Evolutionary conservation across 1,139 yeast species (phyloP), one percentile per base, ranked within the genome.

Genomic region (Hanseniaspora sp.): DNA sequence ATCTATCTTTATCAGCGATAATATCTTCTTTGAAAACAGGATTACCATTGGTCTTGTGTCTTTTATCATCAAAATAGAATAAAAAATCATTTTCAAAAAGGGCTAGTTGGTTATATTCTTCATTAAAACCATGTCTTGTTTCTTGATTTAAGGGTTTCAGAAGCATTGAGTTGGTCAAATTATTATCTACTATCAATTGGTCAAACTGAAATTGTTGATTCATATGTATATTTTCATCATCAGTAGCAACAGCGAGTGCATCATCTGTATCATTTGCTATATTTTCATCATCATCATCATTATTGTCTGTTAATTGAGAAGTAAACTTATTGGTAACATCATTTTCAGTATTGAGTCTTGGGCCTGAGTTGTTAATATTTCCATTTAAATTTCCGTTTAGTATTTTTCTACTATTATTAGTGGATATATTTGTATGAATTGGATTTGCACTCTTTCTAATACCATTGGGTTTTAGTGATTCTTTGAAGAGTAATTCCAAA

Each of bases 21-120:
- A 77, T 78, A 11, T 69, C 72, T 45, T 75, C 80, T 18, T 75
- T 75, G 1, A 80, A 72, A n/a, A 81, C 75, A 1, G 96, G 95
- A 62, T 82, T 86, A 17, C 95, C 96, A 57, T 86, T 86, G 3
- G 96, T 86, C 61, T 82, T 85, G 65, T 92, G 96, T 52, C 97
- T 78, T 68, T 92, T 92, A 64, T 86, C 95, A 64, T 85, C 94
- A 62, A 77, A 86, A 67, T 87, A 86, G 58, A 85, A 82, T 67
- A 80, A 83, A 69, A 85, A 87, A 47, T 82, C 77, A 66, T 79
- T 77, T 0, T 90, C 92, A 56, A 86, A 72, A 53, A 78, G 69
- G 58, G 73, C 74, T 67, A 86, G 74, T 64, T 80, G 80, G 33
- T 71, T 71, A 57, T 75, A 74, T 58, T 83, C 87, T 60, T 80